Evolutionary conservation across 805 yeast genomes (phyloP).

Genomic region (Spathaspora sp.): DNA sequence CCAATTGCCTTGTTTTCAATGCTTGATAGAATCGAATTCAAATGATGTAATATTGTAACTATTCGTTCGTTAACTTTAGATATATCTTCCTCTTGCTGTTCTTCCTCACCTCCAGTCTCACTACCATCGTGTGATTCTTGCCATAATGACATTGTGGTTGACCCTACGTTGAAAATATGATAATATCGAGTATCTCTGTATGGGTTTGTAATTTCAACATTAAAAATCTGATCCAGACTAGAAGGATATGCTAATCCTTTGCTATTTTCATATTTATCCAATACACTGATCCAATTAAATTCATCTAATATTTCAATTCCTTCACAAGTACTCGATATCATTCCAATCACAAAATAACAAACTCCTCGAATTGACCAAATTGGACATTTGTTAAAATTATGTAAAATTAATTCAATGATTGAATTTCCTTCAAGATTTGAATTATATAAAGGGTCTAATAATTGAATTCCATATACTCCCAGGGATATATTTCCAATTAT

Average conservation of each 20-base stretch:
- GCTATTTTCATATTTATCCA: slow-evolving; percentile 15
- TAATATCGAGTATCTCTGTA: slow-evolving; percentile 22
- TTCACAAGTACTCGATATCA: slow-evolving; percentile 65
- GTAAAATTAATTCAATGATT: slow-evolving; percentile 46
- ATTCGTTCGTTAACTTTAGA: slow-evolving; percentile 9
- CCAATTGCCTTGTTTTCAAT: slow-evolving; percentile 55
- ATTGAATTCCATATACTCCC: slow-evolving; percentile 60
- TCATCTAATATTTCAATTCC: slow-evolving; percentile 87
- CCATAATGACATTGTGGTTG: background rate
- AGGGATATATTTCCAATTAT: slow-evolving; percentile 81
- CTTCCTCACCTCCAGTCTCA: slow-evolving; percentile 7
- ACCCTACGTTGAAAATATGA: slow-evolving; percentile 17
- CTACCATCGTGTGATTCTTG: background rate
- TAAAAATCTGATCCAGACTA: slow-evolving; percentile 10
- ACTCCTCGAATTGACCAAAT: slow-evolving; percentile 66
- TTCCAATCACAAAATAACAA: slow-evolving; percentile 74
- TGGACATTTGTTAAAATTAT: slow-evolving; percentile 26
- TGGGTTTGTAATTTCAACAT: slow-evolving; percentile 18
- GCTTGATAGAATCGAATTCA: slow-evolving; percentile 40
- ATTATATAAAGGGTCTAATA: slow-evolving; percentile 30
- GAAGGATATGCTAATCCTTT: slow-evolving; percentile 22
- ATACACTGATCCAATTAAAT: slow-evolving; percentile 54
- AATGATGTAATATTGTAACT: slow-evolving; percentile 42
- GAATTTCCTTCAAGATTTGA: slow-evolving; percentile 12
- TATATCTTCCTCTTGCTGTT: slow-evolving; percentile 4